Conservation (phyloP, 441 rosid genomes). For the Croton laevigatus region DNA sequence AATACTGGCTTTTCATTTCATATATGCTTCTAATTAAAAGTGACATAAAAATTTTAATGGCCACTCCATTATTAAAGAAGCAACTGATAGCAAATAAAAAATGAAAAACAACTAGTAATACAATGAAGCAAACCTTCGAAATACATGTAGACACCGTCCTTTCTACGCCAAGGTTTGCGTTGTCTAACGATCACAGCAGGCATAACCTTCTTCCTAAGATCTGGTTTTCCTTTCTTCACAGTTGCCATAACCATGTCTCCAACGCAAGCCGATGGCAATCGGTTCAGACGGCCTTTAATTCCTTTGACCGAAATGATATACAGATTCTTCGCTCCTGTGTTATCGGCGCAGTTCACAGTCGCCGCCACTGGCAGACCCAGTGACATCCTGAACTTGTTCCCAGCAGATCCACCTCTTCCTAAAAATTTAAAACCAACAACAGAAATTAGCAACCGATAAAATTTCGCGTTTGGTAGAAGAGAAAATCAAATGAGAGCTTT, state of each 20-base stretch:
- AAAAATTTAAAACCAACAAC: background rate
- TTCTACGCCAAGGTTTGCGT: constrained; percentile 83
- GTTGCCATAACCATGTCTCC: constrained; percentile 92
- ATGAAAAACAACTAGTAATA: background rate
- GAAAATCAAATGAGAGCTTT: background rate
- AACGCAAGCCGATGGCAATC: constrained; percentile 69
- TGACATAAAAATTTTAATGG: constrained; percentile 13
- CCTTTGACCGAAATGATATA: constrained; percentile 82
- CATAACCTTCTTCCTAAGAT: constrained; percentile 69
- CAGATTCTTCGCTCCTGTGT: constrained; percentile 84
- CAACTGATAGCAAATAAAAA: constrained; percentile 17
- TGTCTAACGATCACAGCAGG: constrained; percentile 79
- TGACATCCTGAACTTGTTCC: constrained; percentile 91
- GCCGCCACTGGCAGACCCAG: constrained; percentile 95
- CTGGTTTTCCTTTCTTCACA: constrained; percentile 73
- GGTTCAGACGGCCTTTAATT: constrained; percentile 68
- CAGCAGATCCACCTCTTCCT: constrained; percentile 85
- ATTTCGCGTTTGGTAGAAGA: background rate
- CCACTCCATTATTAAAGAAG: constrained; percentile 28
- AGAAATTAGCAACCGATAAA: background rate
- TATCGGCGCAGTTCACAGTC: constrained; percentile 85
- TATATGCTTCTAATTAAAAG: constrained; percentile 35
- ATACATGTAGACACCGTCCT: constrained; percentile 88
- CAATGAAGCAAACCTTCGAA: constrained; percentile 51
- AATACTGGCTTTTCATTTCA: constrained; percentile 27